These are phyloP conservation scores for Venturia effusa DNA, from an alignment of 2,329 filamentous ascomycete species.

Conservation along the genomic window DNA sequence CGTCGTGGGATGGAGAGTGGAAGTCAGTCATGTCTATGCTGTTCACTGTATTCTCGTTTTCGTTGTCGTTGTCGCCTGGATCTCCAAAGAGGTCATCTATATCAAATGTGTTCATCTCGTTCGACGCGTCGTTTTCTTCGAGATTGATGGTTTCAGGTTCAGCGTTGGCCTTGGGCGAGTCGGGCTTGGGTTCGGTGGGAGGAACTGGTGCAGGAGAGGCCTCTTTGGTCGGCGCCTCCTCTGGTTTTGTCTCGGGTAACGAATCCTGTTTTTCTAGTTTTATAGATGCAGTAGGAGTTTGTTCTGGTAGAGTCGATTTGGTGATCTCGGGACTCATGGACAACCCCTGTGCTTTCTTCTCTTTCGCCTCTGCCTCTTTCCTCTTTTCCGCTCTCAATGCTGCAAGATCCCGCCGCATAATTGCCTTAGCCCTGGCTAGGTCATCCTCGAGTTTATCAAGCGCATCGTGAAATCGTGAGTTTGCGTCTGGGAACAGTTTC, in stretches of 20 bases:
- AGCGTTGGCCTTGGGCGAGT: slow-evolving; percentile 2
- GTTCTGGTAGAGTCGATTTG: slow-evolving; percentile 4
- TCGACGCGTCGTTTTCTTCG: slow-evolving; percentile 10
- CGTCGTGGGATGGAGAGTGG: slow-evolving; percentile 15
- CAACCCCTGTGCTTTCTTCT: slow-evolving; percentile 13
- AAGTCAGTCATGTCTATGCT: slow-evolving; percentile 13
- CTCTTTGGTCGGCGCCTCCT: slow-evolving; percentile 12
- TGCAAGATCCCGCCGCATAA: slow-evolving; percentile 23
- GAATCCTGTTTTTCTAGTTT: slow-evolving; percentile 11
- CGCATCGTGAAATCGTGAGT: slow-evolving; percentile 36
- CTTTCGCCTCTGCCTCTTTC: slow-evolving; percentile 8
- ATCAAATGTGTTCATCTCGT: slow-evolving; percentile 19
- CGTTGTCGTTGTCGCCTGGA: slow-evolving; percentile 12
- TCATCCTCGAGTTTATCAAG: slow-evolving; percentile 41
- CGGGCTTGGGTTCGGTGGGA: slow-evolving; percentile 9
- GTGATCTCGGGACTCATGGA: slow-evolving; percentile 24
- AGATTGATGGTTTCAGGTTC: neutral
- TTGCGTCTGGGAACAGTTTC: slow-evolving; percentile 27
- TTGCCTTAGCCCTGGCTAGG: slow-evolving; percentile 25
- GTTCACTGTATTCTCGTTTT: neutral
- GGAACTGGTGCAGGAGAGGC: neutral
- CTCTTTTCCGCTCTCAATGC: slow-evolving; percentile 13
- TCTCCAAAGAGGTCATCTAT: slow-evolving; percentile 27
- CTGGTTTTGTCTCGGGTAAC: slow-evolving; percentile 5
- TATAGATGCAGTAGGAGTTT: neutral